Evolutionary conservation across 129 eudicot genomes (phyloP).

Genomic region (Chrysanthemum lavandulifolium): DNA sequence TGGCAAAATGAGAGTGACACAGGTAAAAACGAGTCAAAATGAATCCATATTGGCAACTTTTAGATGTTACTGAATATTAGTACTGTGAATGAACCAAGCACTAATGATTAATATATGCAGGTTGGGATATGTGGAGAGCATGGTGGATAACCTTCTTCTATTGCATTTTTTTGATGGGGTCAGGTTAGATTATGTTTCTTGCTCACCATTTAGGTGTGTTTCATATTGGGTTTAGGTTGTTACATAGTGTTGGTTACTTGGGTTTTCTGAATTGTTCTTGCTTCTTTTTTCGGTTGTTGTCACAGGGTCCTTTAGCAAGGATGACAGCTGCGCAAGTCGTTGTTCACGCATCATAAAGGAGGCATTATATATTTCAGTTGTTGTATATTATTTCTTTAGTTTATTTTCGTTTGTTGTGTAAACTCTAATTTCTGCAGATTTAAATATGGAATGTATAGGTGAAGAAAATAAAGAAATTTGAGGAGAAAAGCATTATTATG

Average conservation of each 20-base stretch:
- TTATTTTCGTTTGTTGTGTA: too few species aligned
- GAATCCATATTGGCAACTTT: background rate
- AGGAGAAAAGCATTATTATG: too few species aligned
- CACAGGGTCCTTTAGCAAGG: conserved; percentile 12
- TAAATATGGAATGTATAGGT: too few species aligned
- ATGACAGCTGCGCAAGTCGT: conserved; percentile 1
- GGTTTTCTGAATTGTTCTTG: background rate
- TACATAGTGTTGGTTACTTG: too few species aligned
- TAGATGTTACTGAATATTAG: background rate
- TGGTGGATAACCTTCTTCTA: conserved; percentile 98
- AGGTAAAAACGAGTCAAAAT: background rate
- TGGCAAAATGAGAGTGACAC: background rate
- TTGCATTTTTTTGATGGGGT: conserved; percentile 82
- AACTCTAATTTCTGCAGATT: too few species aligned
- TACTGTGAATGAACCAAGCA: conserved; percentile 7
- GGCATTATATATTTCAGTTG: background rate
- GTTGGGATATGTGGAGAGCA: conserved; percentile 98
- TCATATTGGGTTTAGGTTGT: background rate
- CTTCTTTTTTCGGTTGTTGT: background rate
- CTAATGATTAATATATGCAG: conserved; percentile 35
- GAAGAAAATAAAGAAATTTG: too few species aligned
- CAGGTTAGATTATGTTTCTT: conserved; percentile 93
- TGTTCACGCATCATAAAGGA: background rate
- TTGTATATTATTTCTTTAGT: too few species aligned
- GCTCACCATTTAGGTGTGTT: conserved; percentile 86